These are phyloP conservation scores for Clausena lansium DNA, from an alignment of 345 rosid genomes.

Conservation along the genomic window DNA sequence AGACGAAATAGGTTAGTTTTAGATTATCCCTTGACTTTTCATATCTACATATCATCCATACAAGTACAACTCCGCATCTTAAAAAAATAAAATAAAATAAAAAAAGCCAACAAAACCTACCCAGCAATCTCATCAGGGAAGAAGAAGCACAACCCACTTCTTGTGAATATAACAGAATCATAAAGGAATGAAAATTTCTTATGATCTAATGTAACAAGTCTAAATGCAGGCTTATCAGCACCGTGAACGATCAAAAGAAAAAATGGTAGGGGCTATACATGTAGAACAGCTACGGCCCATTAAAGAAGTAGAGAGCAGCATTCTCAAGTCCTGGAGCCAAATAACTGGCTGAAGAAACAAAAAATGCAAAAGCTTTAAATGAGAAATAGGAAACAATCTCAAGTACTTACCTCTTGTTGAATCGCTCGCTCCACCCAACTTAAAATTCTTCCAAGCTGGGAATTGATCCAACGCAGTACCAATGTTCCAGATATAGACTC, in stretches of 20 bases:
- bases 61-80: neutral
- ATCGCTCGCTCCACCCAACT: constrained; percentile 94
- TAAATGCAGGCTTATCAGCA: neutral
- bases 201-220: neutral
- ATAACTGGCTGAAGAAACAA: neutral
- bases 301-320: neutral
- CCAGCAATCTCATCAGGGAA: neutral
- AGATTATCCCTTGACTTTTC: neutral
- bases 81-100: too few species aligned
- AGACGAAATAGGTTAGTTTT: neutral
- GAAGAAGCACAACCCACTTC: neutral
- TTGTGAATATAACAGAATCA: neutral
- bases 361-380: neutral
- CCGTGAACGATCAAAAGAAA: neutral
- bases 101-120: too few species aligned
- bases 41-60: neutral
- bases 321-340: neutral
- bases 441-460: constrained; percentile 85
- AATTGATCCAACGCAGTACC: constrained; percentile 92
- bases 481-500: constrained; percentile 90
- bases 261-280: neutral
- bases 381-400: neutral
- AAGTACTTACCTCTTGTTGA: constrained; percentile 75
- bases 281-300: neutral
- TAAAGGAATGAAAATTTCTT: neutral